These are phyloP conservation scores for Drechslerella coelobrocha DNA, from an alignment of 2,329 filamentous ascomycete genomes.

Conservation along the genomic window DNA sequence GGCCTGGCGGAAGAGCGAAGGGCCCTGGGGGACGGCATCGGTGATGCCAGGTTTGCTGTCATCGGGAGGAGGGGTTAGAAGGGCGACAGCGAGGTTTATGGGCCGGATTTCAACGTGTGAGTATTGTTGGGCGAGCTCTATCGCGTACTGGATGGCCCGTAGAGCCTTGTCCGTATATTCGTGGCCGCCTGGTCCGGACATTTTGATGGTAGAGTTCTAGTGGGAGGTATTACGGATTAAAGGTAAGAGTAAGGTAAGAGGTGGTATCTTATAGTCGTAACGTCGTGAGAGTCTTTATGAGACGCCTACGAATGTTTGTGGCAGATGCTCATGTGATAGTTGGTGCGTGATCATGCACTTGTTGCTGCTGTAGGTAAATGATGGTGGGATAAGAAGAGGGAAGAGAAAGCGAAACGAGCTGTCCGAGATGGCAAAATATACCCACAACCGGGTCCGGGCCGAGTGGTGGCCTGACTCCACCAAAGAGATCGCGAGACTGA, in stretches of 20 bases:
- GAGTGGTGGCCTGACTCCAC: slow-evolving; percentile 32
- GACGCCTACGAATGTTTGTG: background rate
- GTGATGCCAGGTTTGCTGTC: slow-evolving; percentile 55
- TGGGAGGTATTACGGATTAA: slow-evolving; percentile 22
- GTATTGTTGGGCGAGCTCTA: slow-evolving; percentile 85
- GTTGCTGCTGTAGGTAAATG: slow-evolving; percentile 18
- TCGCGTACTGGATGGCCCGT: slow-evolving; percentile 87
- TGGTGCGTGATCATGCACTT: slow-evolving; percentile 13
- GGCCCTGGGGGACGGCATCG: slow-evolving; percentile 53
- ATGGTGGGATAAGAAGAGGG: slow-evolving; percentile 14
- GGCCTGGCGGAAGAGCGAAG: slow-evolving; percentile 91
- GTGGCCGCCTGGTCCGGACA: slow-evolving; percentile 50
- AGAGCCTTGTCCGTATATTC: slow-evolving; percentile 87
- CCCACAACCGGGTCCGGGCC: slow-evolving; percentile 1
- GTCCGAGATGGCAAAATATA: slow-evolving; percentile 20
- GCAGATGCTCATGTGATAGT: slow-evolving; percentile 42
- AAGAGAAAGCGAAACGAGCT: slow-evolving; percentile 4
- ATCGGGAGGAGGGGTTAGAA: slow-evolving; percentile 72
- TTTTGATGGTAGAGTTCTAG: slow-evolving; percentile 19
- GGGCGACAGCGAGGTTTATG: slow-evolving; percentile 83
- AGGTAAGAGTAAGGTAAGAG: background rate
- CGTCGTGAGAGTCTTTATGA: slow-evolving; percentile 17
- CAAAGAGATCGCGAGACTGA: slow-evolving; percentile 46
- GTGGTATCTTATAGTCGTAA: slow-evolving; percentile 22
- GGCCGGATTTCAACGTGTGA: slow-evolving; percentile 89